A percentile compares a stretch with the other conserved stretches of the same genome.
Evolutionary conservation across 139 green algal genomes (phyloP).

Genomic region (Closterium sp.): DNA sequence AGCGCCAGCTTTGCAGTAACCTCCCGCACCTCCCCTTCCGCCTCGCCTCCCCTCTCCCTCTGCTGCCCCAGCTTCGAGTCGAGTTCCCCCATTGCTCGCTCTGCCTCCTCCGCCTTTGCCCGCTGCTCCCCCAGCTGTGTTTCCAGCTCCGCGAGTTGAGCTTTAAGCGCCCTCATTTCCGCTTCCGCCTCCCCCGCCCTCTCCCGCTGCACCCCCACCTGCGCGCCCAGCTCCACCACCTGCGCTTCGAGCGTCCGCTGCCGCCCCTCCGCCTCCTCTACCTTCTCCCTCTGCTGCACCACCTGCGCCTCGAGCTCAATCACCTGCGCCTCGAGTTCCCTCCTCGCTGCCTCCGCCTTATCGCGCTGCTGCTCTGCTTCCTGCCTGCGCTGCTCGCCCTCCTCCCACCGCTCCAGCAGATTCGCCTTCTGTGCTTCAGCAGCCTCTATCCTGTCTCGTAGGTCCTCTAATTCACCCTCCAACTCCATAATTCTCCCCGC

Average conservation of each 20-base stretch:
- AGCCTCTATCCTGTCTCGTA: not conserved
- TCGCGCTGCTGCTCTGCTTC: not conserved
- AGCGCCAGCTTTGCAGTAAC: not conserved
- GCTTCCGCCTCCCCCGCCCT: not conserved
- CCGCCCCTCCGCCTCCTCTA: not conserved
- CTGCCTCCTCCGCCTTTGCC: not conserved
- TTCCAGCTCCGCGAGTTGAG: not conserved
- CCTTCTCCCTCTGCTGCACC: not conserved
- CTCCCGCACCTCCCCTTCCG: not conserved
- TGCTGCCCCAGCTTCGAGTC: not conserved
- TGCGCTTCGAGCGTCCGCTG: not conserved
- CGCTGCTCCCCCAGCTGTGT: not conserved
- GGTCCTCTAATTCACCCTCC: not conserved
- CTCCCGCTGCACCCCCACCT: not conserved
- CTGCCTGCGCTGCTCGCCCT: not conserved
- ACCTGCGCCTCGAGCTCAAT: not conserved
- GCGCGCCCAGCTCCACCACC: not conserved
- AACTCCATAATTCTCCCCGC: not conserved
- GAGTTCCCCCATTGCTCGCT: not conserved
- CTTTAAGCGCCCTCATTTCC: no score
- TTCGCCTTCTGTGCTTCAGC: not conserved
- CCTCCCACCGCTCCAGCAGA: not conserved
- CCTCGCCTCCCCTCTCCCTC: not conserved
- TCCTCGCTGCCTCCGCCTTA: not conserved
- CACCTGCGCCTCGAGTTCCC: not conserved